Base-by-base conservation (phyloP, 371 early-diverging fungal species). In the Blastocladiella emersonii region DNA sequence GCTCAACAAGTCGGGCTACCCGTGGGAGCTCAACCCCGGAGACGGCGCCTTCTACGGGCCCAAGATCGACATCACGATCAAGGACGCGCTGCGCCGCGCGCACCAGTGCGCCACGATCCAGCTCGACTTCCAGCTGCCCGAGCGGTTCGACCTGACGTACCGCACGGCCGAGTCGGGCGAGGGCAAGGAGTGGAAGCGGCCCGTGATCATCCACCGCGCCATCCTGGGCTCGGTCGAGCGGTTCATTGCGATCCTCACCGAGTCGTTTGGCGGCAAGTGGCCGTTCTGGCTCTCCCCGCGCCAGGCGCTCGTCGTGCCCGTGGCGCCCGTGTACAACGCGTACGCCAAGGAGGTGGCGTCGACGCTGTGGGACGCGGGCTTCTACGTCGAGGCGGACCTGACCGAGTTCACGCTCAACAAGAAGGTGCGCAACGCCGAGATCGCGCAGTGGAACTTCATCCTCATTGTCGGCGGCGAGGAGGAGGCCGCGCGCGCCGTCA, bases 31-130 rank as follows among this genome's bases (percentile, higher is more conserved):
- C 41, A 95, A 99, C 75, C 90, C 89, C 30, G 98, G 98, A 68
- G 99, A 99, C 82, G 99, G 99, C 48, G 99, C 99, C 34, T 99
- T 99, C 84, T 99, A 99, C 75, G 99, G 99, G 8, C 99, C 99
- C 69, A 99, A 99, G 86, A 94, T 99, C 71, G 99, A 99, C 79
- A 98, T 99, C 69, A 86, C 87, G 49, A 87, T 99, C 66, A 77
- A 85, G 36, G 99, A 99, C 77, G 97, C 97, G 21, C 81, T 96
- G 64, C 80, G 87, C 55, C 88, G 98, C 64, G 80, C 82, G 68
- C 82, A 80, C 60, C 87, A 85, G 66, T 79, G 78, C 65, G 85
- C 81, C 1, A 86, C 85, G 27, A 68, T 85, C 41, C 83, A 89
- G 68, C 87, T 83, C 30, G 88, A 87, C 67, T 87, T 96, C 72